phyloP scores from a whole-genome alignment of 768 basidiomycete species.

The Collybia sordida region DNA sequence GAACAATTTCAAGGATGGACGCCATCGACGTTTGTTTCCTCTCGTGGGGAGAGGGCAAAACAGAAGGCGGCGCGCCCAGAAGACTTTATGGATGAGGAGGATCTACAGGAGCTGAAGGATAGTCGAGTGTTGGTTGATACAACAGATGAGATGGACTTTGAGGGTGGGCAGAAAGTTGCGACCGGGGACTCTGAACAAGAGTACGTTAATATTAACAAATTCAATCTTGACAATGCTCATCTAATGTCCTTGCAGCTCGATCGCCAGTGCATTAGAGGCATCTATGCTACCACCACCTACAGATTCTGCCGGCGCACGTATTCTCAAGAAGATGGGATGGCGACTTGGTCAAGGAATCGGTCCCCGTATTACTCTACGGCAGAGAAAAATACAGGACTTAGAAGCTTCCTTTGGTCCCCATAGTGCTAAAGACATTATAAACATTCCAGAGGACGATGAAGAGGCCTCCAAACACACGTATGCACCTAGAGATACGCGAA shows the following conservation, averaged over 20 bases:
- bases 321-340: constrained; percentile 97
- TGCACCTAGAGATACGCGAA: constrained; percentile 76
- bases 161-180: constrained; percentile 51
- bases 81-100: constrained; percentile 99
- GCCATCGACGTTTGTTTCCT: constrained; percentile 91
- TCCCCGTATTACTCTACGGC: constrained; percentile 76
- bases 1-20: constrained; percentile 75
- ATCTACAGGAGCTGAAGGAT: constrained; percentile 79
- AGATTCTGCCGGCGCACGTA: constrained; percentile 79
- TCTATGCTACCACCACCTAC: constrained; percentile 73
- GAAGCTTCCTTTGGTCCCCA: constrained; percentile 35
- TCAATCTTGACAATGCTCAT: constrained; percentile 2
- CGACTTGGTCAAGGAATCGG: constrained; percentile 90
- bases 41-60: constrained; percentile 73
- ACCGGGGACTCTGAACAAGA: constrained; percentile 50
- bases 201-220: constrained; percentile 35
- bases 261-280: constrained; percentile 59
- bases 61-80: constrained; percentile 66
- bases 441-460: constrained; percentile 61
- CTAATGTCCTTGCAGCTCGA: constrained; percentile 41
- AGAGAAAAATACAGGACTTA: constrained; percentile 71
- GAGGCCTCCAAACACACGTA: constrained; percentile 88
- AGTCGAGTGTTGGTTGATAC: constrained; percentile 74
- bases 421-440: constrained; percentile 27
- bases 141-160: constrained; percentile 73